Conservation (phyloP, 2,329 filamentous ascomycete genomes). For the Ustulina deusta region DNA sequence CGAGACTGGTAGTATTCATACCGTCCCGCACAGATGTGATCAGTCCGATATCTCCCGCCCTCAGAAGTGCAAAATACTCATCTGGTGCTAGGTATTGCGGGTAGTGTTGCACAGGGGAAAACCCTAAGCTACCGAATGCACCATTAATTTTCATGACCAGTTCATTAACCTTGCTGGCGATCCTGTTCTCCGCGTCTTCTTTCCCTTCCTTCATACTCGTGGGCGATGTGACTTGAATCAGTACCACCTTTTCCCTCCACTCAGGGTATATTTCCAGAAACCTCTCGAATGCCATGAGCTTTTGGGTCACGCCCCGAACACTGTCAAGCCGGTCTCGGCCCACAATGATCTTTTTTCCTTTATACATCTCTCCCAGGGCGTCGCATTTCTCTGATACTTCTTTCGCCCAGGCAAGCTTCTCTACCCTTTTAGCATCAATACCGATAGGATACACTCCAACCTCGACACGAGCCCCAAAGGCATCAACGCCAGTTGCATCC, state of each 20-base stretch:
- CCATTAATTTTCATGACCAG: constrained; percentile 93
- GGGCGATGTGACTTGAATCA: constrained; percentile 95
- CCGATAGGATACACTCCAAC: constrained; percentile 96
- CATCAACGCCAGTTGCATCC: constrained; percentile 85
- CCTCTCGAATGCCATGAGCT: constrained; percentile 91
- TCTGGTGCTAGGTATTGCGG: constrained; percentile 90
- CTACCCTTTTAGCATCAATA: constrained; percentile 86
- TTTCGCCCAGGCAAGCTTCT: constrained; percentile 78
- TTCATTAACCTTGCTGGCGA: constrained; percentile 89
- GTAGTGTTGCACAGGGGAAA: constrained; percentile 93
- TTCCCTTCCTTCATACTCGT: constrained; percentile 82
- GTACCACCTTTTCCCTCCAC: constrained; percentile 90
- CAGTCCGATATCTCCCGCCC: constrained; percentile 88
- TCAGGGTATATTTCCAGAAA: constrained; percentile 92
- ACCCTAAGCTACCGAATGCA: constrained; percentile 86
- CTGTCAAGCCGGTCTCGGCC: constrained; percentile 94
- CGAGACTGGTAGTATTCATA: constrained; percentile 97
- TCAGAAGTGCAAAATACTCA: constrained; percentile 94
- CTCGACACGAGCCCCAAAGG: constrained; percentile 87
- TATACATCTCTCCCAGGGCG: constrained; percentile 80
- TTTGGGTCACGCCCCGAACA: constrained; percentile 93
- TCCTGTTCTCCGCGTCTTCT: constrained; percentile 81
- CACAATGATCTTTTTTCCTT: constrained; percentile 94
- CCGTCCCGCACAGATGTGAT: constrained; percentile 97
- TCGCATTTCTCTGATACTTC: constrained; percentile 77